A percentile compares a stretch with the other conserved stretches of the same genome.
Conservation (phyloP, 2,329 filamentous ascomycete genomes). For the Penicillium freii region DNA sequence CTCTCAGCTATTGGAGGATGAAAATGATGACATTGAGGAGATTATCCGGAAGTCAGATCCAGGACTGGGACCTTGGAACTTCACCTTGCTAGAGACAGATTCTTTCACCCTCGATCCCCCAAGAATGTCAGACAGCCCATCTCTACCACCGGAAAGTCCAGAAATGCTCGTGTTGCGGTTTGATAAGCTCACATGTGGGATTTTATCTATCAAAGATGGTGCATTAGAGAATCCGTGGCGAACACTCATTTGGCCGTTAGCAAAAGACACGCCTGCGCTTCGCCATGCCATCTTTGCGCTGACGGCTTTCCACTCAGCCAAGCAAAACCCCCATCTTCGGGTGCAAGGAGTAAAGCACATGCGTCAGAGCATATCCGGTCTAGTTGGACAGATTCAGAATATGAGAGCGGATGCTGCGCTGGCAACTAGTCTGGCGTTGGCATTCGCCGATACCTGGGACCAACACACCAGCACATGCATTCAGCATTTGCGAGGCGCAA, state of each 20-base stretch:
- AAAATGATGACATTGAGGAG: slow-evolving; percentile 55
- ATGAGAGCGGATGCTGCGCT: slow-evolving; percentile 66
- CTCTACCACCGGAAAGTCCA: slow-evolving; percentile 52
- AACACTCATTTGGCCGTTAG: slow-evolving; percentile 67
- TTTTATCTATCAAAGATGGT: slow-evolving; percentile 69
- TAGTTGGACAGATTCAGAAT: slow-evolving; percentile 59
- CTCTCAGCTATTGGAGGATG: slow-evolving; percentile 34
- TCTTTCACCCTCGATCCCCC: slow-evolving; percentile 37
- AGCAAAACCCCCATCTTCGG: slow-evolving; percentile 56
- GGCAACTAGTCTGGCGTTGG: slow-evolving; percentile 67
- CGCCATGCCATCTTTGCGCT: slow-evolving; percentile 68
- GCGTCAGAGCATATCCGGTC: slow-evolving; percentile 59
- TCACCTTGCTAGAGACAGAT: slow-evolving; percentile 39
- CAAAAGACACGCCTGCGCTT: slow-evolving; percentile 61
- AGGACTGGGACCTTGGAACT: slow-evolving; percentile 36
- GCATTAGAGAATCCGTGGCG: slow-evolving; percentile 69
- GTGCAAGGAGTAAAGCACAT: slow-evolving; percentile 68
- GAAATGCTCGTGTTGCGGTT: slow-evolving; percentile 64
- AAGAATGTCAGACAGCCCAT: slow-evolving; percentile 47
- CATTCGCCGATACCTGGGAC: slow-evolving; percentile 71
- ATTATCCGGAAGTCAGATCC: slow-evolving; percentile 46
- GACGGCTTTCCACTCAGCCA: slow-evolving; percentile 66
- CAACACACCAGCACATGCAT: slow-evolving; percentile 67
- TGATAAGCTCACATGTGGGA: slow-evolving; percentile 65
- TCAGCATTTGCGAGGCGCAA: slow-evolving; percentile 66